These are phyloP conservation scores for Gossypium lobatum DNA, from an alignment of 441 rosid species.

Conservation along the genomic window DNA sequence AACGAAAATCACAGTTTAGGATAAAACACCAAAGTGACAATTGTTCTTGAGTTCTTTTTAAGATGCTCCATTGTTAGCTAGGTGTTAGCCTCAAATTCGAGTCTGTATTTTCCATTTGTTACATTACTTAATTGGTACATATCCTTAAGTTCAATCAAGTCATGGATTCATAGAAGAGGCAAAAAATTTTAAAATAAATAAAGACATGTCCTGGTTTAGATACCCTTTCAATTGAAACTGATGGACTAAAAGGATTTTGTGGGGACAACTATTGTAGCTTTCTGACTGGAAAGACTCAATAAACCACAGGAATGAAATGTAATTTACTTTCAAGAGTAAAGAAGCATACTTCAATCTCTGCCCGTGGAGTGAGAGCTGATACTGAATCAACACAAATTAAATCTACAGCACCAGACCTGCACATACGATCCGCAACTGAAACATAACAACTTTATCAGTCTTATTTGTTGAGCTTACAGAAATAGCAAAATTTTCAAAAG, in stretches of 20 bases:
- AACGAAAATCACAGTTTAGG: background rate
- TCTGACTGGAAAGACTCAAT: background rate
- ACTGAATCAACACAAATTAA: constrained; percentile 94
- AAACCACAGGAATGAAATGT: background rate
- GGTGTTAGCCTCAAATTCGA: background rate
- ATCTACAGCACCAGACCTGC: constrained; percentile 92
- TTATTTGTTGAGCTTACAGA: background rate
- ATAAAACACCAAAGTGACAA: background rate
- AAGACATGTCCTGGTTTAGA: background rate
- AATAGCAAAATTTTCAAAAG: constrained; percentile 1
- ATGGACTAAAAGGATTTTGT: background rate
- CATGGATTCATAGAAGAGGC: background rate
- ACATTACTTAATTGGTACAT: background rate
- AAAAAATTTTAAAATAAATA: background rate
- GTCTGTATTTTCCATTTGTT: background rate
- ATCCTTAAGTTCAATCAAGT: background rate
- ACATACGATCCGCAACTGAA: constrained; percentile 97
- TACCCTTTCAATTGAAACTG: background rate
- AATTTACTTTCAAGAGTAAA: background rate
- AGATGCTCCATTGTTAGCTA: background rate
- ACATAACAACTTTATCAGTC: constrained; percentile 21
- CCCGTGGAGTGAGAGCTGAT: constrained; percentile 95
- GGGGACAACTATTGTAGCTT: background rate
- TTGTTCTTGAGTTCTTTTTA: background rate
- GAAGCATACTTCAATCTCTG: constrained; percentile 84